phyloP scores from a whole-genome alignment of 345 rosid genomes.

The Aquilaria yunnanensis region DNA sequence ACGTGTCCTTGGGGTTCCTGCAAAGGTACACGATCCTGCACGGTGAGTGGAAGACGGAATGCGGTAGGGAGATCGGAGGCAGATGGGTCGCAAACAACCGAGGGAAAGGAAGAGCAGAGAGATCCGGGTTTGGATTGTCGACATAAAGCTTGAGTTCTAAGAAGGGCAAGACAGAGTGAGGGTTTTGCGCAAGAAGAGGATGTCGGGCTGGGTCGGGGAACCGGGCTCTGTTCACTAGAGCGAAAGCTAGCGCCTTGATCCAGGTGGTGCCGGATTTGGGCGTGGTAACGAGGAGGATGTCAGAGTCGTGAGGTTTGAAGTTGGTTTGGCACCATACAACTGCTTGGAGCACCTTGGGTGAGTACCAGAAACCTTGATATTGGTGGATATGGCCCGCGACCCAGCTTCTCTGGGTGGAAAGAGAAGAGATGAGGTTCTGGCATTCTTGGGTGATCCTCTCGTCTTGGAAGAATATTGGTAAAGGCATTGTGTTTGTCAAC shows the following conservation, averaged over 20 bases:
- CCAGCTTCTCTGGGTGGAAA: conserved; percentile 38
- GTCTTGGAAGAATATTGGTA: conserved; percentile 32
- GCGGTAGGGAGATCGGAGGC: conserved; percentile 28
- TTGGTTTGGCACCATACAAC: conserved; percentile 35
- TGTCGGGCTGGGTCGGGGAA: conserved; percentile 20
- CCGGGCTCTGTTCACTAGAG: conserved; percentile 27
- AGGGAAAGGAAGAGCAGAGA: conserved; percentile 27
- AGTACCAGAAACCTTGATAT: conserved; percentile 50
- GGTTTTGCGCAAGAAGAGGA: conserved; percentile 44
- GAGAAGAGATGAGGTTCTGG: conserved; percentile 27
- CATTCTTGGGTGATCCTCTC: conserved; percentile 26
- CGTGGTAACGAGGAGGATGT: conserved; percentile 40
- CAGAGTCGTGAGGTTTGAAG: conserved; percentile 35
- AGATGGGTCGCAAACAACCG: conserved; percentile 40
- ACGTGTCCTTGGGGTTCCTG: conserved; percentile 55
- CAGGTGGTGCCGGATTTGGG: conserved; percentile 72
- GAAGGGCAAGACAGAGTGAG: conserved; percentile 59
- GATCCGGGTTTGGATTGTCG: conserved; percentile 18
- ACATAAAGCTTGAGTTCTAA: conserved; percentile 24
- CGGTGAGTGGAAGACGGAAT: conserved; percentile 21
- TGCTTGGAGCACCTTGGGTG: conserved; percentile 26
- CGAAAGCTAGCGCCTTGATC: conserved; percentile 47
- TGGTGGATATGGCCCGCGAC: conserved; percentile 24
- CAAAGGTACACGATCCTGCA: conserved; percentile 51
- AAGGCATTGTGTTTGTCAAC: neutral